Evolutionary conservation across 495 filamentous ascomycete species (phyloP).

Genomic region (Penicillium coffeae): DNA sequence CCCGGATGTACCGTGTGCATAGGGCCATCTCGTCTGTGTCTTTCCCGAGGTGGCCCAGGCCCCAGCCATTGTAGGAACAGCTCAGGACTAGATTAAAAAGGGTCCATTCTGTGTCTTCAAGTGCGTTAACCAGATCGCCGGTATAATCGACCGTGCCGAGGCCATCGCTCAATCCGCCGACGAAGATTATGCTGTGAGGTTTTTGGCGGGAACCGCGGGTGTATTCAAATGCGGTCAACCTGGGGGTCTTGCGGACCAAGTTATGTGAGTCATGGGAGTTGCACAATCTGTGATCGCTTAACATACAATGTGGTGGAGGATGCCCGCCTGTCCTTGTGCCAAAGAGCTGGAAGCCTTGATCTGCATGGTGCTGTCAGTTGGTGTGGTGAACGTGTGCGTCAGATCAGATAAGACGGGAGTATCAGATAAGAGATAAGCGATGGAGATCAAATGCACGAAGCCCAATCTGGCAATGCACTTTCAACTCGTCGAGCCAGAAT

Average conservation of each 20-base stretch:
- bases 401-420: slow-evolving; percentile 4
- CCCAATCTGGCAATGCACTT: not conserved
- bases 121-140: slow-evolving; percentile 35
- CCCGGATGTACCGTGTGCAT: slow-evolving; percentile 61
- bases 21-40: slow-evolving; percentile 67
- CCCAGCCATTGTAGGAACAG: slow-evolving; percentile 67
- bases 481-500: not conserved
- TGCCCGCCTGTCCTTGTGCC: slow-evolving; percentile 21
- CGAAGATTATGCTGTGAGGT: slow-evolving; percentile 26
- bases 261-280: not conserved
- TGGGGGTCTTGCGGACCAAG: slow-evolving; percentile 13
- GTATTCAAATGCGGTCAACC: slow-evolving; percentile 25
- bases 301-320: slow-evolving; percentile 25
- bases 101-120: slow-evolving; percentile 53
- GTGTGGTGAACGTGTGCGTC: not conserved
- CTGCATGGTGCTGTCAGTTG: slow-evolving; percentile 15
- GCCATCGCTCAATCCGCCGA: slow-evolving; percentile 59
- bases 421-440: not conserved
- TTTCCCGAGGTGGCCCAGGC: slow-evolving; percentile 55
- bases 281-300: not conserved
- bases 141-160: slow-evolving; percentile 60
- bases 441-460: not conserved
- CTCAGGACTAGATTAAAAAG: slow-evolving; percentile 56
- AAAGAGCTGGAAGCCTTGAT: slow-evolving; percentile 18
- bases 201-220: slow-evolving; percentile 21